Evolutionary conservation across 768 basidiomycete species (phyloP).

Genomic region (Clathrus columnatus): DNA sequence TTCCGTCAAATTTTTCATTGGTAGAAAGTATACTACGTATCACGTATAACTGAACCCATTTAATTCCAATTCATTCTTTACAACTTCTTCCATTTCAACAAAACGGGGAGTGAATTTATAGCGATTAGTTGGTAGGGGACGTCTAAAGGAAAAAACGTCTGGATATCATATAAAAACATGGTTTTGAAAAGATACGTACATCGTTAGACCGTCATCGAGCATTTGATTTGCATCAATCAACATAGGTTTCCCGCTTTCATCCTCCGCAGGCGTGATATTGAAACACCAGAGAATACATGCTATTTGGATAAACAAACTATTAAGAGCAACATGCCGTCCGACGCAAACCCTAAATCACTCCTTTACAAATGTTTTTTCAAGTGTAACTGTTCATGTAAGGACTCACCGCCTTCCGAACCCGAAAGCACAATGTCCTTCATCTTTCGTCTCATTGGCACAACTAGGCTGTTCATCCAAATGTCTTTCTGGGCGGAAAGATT

Average conservation of each 20-base stretch:
- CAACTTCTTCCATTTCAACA: too few species aligned
- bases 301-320: conserved; percentile 27
- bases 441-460: conserved; percentile 16
- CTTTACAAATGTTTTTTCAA: not conserved
- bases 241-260: conserved; percentile 33
- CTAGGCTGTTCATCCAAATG: conserved; percentile 20
- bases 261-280: conserved; percentile 22
- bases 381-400: not conserved
- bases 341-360: conserved; percentile 23
- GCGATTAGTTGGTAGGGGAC: too few species aligned
- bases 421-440: conserved; percentile 2
- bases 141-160: too few species aligned
- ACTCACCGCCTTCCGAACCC: conserved; percentile 6
- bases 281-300: conserved; percentile 22
- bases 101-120: too few species aligned
- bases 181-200: not conserved
- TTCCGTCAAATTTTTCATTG: too few species aligned
- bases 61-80: too few species aligned
- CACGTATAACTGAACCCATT: too few species aligned
- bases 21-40: too few species aligned
- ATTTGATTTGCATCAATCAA: conserved; percentile 14
- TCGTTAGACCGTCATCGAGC: not conserved
- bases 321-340: conserved; percentile 27
- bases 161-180: too few species aligned
- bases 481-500: conserved; percentile 5